These are phyloP conservation scores for Fraxinus sp. DNA, from an alignment of 305 asterid genomes.

Conservation along the genomic window DNA sequence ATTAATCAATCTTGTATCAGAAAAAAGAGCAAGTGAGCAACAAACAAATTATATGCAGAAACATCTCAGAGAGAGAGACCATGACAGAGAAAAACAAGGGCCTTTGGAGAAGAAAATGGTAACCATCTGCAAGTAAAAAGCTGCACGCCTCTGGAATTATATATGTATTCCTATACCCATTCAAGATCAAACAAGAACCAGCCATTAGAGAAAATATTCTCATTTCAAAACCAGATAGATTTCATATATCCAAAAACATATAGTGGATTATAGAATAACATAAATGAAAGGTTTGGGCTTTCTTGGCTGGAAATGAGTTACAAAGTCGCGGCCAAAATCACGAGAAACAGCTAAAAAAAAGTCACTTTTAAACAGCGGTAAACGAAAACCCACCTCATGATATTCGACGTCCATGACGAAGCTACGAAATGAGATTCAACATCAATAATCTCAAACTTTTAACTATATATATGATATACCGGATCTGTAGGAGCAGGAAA, in stretches of 20 bases:
- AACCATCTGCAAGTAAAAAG: constrained; percentile 87
- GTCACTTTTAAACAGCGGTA: neutral
- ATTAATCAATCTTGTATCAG: constrained; percentile 21
- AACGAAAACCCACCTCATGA: neutral
- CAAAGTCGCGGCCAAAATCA: neutral
- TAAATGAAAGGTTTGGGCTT: neutral
- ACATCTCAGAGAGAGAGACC: constrained; percentile 33
- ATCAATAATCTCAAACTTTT: neutral
- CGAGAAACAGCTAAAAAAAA: too few relatives aligned
- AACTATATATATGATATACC: neutral
- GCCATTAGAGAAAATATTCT: neutral
- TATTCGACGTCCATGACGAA: neutral
- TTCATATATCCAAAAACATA: neutral
- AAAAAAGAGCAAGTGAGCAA: too few relatives aligned
- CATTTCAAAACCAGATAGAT: constrained; percentile 3
- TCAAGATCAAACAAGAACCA: neutral
- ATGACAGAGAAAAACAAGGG: constrained; percentile 93
- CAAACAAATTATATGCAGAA: too few relatives aligned
- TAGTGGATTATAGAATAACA: neutral
- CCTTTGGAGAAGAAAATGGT: constrained; percentile 82
- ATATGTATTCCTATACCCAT: constrained; percentile 50
- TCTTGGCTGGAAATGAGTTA: neutral
- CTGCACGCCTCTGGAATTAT: constrained; percentile 73
- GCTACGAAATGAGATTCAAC: neutral
- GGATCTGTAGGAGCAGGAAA: neutral